A percentile compares a stretch with the other conserved stretches of the same genome.
Conservation (phyloP, 306 rosid species). For the Gynostemma pentaphyllum region DNA sequence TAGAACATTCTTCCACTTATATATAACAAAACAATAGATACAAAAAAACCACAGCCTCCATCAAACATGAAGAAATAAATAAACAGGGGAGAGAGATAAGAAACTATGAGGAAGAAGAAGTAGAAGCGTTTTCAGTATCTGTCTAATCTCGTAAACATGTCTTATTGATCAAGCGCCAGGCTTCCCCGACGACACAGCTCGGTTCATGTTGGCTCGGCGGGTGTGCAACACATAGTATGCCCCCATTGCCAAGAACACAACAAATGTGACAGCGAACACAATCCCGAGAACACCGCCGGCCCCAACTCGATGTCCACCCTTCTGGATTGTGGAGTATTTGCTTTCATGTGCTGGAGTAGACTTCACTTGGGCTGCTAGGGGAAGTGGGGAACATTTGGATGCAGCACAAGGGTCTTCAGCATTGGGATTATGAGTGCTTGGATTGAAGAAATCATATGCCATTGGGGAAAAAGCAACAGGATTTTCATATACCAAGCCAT, state of each 20-base stretch:
- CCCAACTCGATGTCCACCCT: constrained; percentile 20
- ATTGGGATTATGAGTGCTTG: constrained; percentile 30
- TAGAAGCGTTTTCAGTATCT: background rate
- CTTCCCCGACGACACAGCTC: constrained; percentile 29
- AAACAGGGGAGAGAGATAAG: background rate
- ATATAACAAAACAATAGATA: background rate
- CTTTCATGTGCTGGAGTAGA: constrained; percentile 40
- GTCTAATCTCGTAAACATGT: background rate
- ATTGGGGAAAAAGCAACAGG: constrained; percentile 63
- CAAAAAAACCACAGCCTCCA: background rate
- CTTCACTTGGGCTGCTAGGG: constrained; percentile 59
- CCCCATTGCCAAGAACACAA: constrained; percentile 49
- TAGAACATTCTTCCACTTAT: background rate
- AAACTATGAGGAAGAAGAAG: constrained; percentile 7
- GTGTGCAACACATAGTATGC: constrained; percentile 38
- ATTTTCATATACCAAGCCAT: constrained; percentile 49
- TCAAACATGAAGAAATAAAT: background rate
- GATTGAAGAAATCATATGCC: constrained; percentile 75
- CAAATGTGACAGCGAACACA: constrained; percentile 46
- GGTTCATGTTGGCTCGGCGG: constrained; percentile 40
- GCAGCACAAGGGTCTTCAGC: constrained; percentile 35
- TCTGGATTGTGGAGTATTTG: constrained; percentile 19
- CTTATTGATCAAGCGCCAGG: constrained; percentile 29
- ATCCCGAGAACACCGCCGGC: constrained; percentile 47
- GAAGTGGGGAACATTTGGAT: constrained; percentile 63